These are phyloP conservation scores for Pyricularia sp. DNA, from an alignment of 2,329 filamentous ascomycete genomes.

Conservation along the genomic window DNA sequence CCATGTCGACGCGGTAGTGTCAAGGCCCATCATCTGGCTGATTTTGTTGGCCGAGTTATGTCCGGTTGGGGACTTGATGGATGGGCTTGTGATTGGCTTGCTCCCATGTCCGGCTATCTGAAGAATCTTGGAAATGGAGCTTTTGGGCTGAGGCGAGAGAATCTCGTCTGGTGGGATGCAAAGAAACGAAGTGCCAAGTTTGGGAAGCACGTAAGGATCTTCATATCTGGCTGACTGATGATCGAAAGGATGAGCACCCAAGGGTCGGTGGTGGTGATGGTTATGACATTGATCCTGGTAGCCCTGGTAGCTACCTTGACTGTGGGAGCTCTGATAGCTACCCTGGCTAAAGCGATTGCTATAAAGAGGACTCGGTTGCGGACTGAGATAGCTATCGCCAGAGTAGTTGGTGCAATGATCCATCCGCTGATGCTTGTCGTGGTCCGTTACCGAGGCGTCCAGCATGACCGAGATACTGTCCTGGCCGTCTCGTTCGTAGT, in stretches of 20 bases:
- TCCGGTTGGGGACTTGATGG: conserved; percentile 12
- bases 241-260: neutral
- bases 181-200: conserved; percentile 4
- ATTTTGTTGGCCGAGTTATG: conserved; percentile 28
- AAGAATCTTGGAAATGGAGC: conserved; percentile 12
- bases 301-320: neutral
- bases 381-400: neutral
- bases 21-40: conserved; percentile 30
- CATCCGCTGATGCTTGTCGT: neutral
- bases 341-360: neutral
- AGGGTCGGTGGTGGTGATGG: neutral
- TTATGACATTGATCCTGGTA: neutral
- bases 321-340: neutral
- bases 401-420: neutral
- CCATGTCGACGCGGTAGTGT: conserved; percentile 12
- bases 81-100: conserved; percentile 5
- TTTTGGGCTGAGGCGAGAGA: conserved; percentile 13
- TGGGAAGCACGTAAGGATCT: neutral
- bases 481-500: conserved; percentile 7
- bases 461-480: conserved; percentile 7
- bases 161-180: conserved; percentile 7
- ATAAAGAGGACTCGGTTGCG: neutral
- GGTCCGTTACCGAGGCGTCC: neutral
- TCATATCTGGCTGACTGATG: neutral
- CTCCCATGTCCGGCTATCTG: conserved; percentile 9